phyloP scores from a whole-genome alignment of 352 stramenopile species.

The Phytopythium delawarense region DNA sequence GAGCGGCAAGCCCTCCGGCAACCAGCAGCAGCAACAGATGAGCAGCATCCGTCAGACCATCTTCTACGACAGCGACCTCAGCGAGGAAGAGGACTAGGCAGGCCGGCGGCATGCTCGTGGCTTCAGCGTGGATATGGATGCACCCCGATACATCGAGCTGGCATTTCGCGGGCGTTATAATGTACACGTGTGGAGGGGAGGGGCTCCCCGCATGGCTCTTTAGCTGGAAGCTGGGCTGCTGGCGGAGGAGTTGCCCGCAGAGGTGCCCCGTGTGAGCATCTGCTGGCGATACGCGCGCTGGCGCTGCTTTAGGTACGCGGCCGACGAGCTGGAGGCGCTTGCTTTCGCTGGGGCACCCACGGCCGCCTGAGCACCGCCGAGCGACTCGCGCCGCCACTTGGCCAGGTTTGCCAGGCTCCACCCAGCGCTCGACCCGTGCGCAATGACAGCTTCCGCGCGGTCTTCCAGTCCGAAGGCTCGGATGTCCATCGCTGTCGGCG shows the following conservation, averaged over 20 bases:
- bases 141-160: neutral
- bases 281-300: constrained; percentile 73
- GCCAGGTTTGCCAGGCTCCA: constrained; percentile 62
- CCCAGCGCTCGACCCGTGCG: constrained; percentile 20
- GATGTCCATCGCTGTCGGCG: constrained; percentile 42
- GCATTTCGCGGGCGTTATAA: neutral
- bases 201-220: neutral
- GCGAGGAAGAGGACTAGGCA: constrained; percentile 60
- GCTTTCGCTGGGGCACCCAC: neutral
- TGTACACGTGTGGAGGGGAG: neutral
- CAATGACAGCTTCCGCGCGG: constrained; percentile 68
- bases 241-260: neutral
- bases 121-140: neutral
- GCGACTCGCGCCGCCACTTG: constrained; percentile 59
- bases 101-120: neutral
- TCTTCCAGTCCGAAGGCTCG: constrained; percentile 74
- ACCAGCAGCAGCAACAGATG: constrained; percentile 34
- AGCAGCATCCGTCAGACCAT: constrained; percentile 82
- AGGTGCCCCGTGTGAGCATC: constrained; percentile 19
- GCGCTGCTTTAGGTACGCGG: constrained; percentile 55
- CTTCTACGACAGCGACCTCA: constrained; percentile 83
- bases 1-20: constrained; percentile 12
- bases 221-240: neutral
- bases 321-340: constrained; percentile 5
- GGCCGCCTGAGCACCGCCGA: constrained; percentile 6